Percentiles rank a stretch among this genome's conserved stretches.
phyloP scores from a whole-genome alignment of 306 rosid genomes.

The Medicago lupulina region DNA sequence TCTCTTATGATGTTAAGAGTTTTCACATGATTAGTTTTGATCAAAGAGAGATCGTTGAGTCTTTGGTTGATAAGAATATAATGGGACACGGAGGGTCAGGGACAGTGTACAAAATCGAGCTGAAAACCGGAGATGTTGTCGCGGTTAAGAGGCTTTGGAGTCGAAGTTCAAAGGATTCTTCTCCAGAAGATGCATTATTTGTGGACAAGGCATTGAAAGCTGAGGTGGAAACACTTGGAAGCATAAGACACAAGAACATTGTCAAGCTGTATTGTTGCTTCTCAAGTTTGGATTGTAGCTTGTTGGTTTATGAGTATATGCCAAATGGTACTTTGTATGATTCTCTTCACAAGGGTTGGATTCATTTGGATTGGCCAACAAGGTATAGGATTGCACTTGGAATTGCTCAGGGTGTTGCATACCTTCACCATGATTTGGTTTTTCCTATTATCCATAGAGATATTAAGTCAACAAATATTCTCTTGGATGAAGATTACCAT shows the following conservation, averaged over 20 bases:
- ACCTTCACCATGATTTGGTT: slow-evolving; percentile 91
- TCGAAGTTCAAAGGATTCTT: slow-evolving; percentile 54
- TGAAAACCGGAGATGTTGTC: slow-evolving; percentile 73
- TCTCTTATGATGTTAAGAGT: slow-evolving; percentile 83
- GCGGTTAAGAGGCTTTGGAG: slow-evolving; percentile 87
- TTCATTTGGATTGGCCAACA: slow-evolving; percentile 86
- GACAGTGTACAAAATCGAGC: slow-evolving; percentile 78
- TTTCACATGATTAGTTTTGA: slow-evolving; percentile 80
- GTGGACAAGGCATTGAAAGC: slow-evolving; percentile 73
- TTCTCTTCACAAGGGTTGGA: slow-evolving; percentile 77
- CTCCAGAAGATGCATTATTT: slow-evolving; percentile 60
- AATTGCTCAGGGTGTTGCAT: slow-evolving; percentile 87
- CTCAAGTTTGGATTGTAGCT: slow-evolving; percentile 72
- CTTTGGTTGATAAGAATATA: slow-evolving; percentile 86
- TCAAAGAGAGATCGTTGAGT: slow-evolving; percentile 69
- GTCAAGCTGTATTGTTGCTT: slow-evolving; percentile 85
- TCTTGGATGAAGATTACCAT: slow-evolving; percentile 77
- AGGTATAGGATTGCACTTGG: slow-evolving; percentile 86
- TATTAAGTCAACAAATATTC: slow-evolving; percentile 85
- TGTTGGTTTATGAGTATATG: slow-evolving; percentile 92
- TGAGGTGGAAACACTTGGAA: slow-evolving; percentile 91
- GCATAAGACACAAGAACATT: slow-evolving; percentile 90
- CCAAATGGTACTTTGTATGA: slow-evolving; percentile 96
- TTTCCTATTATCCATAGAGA: slow-evolving; percentile 88
- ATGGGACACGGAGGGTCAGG: slow-evolving; percentile 98